Conservation (phyloP, 1,284 basidiomycete genomes). For the Melampsora americana region DNA sequence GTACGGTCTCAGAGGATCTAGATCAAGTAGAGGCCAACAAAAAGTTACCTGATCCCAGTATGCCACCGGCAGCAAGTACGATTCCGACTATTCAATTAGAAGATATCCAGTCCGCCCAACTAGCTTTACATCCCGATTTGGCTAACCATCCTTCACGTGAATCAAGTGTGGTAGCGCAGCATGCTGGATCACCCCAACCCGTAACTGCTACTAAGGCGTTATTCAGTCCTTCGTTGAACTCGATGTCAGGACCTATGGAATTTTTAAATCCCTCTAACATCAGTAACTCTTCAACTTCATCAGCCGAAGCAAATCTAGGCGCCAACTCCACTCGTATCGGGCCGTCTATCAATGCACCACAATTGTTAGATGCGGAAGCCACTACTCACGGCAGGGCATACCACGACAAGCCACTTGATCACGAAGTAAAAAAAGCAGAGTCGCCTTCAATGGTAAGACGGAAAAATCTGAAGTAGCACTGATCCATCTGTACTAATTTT, state of each 20-base stretch:
- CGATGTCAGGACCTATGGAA: not conserved
- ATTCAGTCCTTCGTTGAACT: not conserved
- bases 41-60: slow-evolving; percentile 2
- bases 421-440: too few species aligned
- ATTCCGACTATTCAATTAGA: not conserved
- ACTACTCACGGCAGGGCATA: too few species aligned
- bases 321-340: not conserved
- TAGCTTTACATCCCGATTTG: not conserved
- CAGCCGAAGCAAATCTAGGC: not conserved
- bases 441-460: too few species aligned
- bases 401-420: too few species aligned
- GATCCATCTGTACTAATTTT: too few species aligned
- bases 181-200: not conserved
- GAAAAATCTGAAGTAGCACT: too few species aligned
- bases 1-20: not conserved
- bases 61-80: not conserved
- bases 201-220: not conserved
- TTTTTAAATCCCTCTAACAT: not conserved
- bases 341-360: too few species aligned
- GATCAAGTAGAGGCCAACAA: not conserved
- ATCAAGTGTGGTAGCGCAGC: not conserved
- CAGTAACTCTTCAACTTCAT: not conserved
- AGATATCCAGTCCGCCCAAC: not conserved
- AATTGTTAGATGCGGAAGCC: too few species aligned
- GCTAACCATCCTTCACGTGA: not conserved